These are phyloP conservation scores for Wallacemonas rigidus DNA, from an alignment of 208 protist species.

Conservation along the genomic window DNA sequence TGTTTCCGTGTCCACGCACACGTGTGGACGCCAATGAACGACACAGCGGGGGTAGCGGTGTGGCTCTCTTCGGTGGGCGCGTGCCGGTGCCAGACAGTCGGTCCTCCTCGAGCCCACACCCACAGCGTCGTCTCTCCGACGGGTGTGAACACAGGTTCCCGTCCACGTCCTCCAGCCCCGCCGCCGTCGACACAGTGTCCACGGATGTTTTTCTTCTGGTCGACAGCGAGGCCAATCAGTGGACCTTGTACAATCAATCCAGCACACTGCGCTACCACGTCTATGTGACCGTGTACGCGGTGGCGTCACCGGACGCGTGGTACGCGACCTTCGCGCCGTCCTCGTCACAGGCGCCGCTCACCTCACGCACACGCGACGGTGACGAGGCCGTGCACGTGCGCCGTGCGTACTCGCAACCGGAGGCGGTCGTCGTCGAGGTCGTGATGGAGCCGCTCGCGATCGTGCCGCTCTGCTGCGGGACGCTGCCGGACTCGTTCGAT, in stretches of 20 bases:
- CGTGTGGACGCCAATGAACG: neutral
- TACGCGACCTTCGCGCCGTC: conserved; percentile 7
- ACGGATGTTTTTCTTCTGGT: conserved; percentile 36
- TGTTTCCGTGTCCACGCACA: conserved; percentile 15
- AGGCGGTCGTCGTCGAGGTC: conserved; percentile 1
- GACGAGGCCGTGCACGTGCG: conserved; percentile 1
- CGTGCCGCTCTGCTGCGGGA: neutral
- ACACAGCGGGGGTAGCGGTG: neutral
- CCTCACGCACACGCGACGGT: neutral
- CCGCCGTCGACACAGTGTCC: conserved; percentile 14
- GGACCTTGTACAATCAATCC: conserved; percentile 48
- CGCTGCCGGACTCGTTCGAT: neutral
- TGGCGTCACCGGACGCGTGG: conserved; percentile 1
- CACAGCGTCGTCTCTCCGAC: neutral
- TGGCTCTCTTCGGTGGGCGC: neutral
- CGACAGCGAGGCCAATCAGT: conserved; percentile 31
- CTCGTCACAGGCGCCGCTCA: neutral
- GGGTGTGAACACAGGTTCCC: neutral
- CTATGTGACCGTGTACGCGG: conserved; percentile 19
- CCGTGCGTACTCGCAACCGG: neutral
- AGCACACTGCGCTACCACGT: conserved; percentile 31
- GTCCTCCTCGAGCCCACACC: neutral
- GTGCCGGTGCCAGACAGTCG: too few relatives aligned
- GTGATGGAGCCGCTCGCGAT: neutral
- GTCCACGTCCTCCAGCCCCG: neutral